Base-by-base conservation (phyloP, 208 protist genomes). In the Wallacemonas sp. region DNA sequence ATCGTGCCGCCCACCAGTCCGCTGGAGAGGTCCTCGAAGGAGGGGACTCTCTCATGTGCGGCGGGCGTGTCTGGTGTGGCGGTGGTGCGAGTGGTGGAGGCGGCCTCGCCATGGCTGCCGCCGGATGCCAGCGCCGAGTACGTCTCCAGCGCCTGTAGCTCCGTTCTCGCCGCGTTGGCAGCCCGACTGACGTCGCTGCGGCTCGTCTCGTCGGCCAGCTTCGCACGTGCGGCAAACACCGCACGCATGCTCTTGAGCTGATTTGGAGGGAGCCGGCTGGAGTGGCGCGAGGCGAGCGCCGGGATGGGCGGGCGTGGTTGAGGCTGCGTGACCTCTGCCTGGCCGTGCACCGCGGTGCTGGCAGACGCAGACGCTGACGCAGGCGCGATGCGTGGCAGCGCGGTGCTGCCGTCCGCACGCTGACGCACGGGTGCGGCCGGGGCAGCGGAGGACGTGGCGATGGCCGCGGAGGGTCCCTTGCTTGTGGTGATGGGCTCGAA, bases 91-190 rank as follows among this genome's bases (percentile, higher is more conserved):
- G 42, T 19, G 42, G 41, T n/a, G 24, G 26, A 3, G 24, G 38
- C 24, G 41, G 41, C 11, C 17, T 27, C 8, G 26, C 17, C 31
- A 21, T 17, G 21, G 31, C 15, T 21, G 53, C 22, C 21, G 24
- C 30, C 36, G 36, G 36, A 14, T 41, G 26, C 53, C 65, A n/a
- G 61, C 54, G 46, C 65, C 38, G 19, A 53, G 67, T 63, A 77
- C 30, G 56, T 49, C 71, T 94, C 87, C 39, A 96, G 51, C 28
- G 86, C 77, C 72, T 84, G 72, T 30, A 96, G 77, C 77, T 96
- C 87, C 34, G 75, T 58, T 2, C 90, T 77, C 26, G 68, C 86
- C 45, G 67, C 70, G 70, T 92, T 78, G 28, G 86, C 90, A 12
- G 62, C 74, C 28, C 55, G 68, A 59, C 77, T 90, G 28, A 82